A percentile compares a stretch with the other conserved stretches of the same genome.
These are phyloP conservation scores for Amphicarpaea edgeworthii DNA, from an alignment of 306 rosid genomes.

Conservation along the genomic window DNA sequence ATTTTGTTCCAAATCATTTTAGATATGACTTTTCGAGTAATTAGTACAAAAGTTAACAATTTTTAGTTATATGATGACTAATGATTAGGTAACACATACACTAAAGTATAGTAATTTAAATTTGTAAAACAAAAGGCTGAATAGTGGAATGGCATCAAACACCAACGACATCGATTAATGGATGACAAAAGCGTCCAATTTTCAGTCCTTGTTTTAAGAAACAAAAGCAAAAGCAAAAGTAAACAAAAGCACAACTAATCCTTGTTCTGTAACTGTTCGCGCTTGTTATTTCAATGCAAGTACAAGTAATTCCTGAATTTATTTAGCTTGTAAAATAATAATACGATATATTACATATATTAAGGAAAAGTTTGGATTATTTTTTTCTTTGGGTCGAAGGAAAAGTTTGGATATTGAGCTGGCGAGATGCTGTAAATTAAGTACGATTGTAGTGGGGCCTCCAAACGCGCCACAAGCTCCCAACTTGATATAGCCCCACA, in stretches of 20 bases:
- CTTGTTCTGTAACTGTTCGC: no score
- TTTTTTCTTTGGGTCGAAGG: neutral
- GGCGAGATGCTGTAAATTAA: constrained; percentile 41
- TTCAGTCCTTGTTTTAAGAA: neutral
- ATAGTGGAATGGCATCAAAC: neutral
- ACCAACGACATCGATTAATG: neutral
- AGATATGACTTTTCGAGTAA: neutral
- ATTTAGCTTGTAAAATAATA: neutral
- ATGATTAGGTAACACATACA: no score
- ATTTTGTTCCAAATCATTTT: neutral
- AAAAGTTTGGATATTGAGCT: constrained; percentile 33
- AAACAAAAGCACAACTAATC: neutral
- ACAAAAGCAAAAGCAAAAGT: constrained; percentile 14
- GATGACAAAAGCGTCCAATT: constrained; percentile 2
- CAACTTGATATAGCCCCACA: constrained; percentile 42
- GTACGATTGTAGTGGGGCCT: constrained; percentile 29
- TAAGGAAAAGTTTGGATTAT: constrained; percentile 5
- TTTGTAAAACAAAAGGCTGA: neutral
- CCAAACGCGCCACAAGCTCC: constrained; percentile 38
- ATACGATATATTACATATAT: neutral
- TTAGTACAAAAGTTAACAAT: neutral
- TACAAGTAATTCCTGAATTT: neutral
- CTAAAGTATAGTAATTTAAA: no score
- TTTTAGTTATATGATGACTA: no score
- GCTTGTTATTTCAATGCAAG: constrained; percentile 25